Evolutionary conservation across 2,329 filamentous ascomycete genomes (phyloP), one percentile per base, ranked within the genome.

Genomic region (Calycina marina): DNA sequence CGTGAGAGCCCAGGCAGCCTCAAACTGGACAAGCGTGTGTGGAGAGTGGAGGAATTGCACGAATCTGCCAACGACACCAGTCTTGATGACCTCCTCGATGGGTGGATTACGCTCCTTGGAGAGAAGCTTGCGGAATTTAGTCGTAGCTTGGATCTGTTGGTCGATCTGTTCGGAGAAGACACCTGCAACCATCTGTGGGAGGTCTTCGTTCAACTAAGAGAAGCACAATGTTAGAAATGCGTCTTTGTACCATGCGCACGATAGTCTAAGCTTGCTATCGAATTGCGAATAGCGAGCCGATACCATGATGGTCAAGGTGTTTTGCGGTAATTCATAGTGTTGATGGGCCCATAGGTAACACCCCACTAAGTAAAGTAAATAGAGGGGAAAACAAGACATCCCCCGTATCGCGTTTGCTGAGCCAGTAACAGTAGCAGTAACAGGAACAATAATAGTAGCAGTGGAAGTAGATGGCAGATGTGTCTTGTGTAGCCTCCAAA

Each of bases 151-250:
- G 49, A 98, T 98, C 62, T 98, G 90, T 48, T 81, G 72, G 56
- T 98, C 90, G 60, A 98, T 94, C 62, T 96, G 85, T 44, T 98
- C 88, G 43, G 90, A 98, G 65, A 98, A 96, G 53, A 98, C 90
- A 41, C 90, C 90, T 54, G 80, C 71, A 41, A 96, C 90, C 90
- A 98, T 98, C 63, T 90, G 77, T 49, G 90, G 90, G 48, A 98
- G 84, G 56, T 98, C 90, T 61, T 94, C 86, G 56, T 90, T 93
- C 57, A 98, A 69, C 90, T 98, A 55, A 16, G 29, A 15, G 36
- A 33, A 12, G 22, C 48, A 45, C 35, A 47, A 43, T 20, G 11
- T 32, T 25, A n/a, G 32, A 6, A 34, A 16, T n/a, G n/a, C n/a
- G n/a, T n/a, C n/a, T n/a, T n/a, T n/a, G n/a, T n/a, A n/a, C n/a